Evolutionary conservation across 2,329 filamentous ascomycete species (phyloP), one percentile per base, ranked within the genome.

Genomic region (Cladosporium cucumerinum): DNA sequence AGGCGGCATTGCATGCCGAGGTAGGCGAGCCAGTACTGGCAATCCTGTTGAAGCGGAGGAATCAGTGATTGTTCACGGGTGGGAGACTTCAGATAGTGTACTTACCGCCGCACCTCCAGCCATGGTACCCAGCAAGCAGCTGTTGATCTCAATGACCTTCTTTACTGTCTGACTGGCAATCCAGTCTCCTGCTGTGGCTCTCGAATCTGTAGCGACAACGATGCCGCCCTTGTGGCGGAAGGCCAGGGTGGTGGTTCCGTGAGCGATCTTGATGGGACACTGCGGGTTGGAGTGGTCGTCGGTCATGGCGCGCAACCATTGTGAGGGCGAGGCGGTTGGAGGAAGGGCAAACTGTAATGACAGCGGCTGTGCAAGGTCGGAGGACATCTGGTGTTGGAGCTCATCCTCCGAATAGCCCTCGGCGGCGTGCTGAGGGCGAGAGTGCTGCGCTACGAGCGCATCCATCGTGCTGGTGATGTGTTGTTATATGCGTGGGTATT

Each of bases 71-170:
- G 51, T 55, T 36, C 12, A 43, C 39, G 59, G 49, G 23, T 46
- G 61, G 30, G 16, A 26, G 32, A 34, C 25, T 25, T n/a, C 16
- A 23, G 8, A 18, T 11, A 32, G 2, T 55, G 7, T 65, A 80
- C 86, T 77, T 81, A 89, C 87, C 79, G 95, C 95, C 76, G 95
- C 95, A 81, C 95, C 95, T 80, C 95, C 95, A 69, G 95, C 95
- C 94, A 99, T 97, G 72, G 95, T 99, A 70, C 95, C 95, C 75
- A 99, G 82, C 80, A 99, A 85, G 80, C 89, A 90, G 80, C 85
- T 92, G 84, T 97, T 97, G 85, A 97, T 97, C 85, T 97, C 93
- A 77, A 99, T 98, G 72, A 99, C 95, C 86, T 99, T 99, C 88
- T 99, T 99, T 77, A 99, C 95, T 62, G 95, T 99, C 85, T 99